phyloP scores from a whole-genome alignment of 805 yeast genomes.

The Ogataea ramenticola region DNA sequence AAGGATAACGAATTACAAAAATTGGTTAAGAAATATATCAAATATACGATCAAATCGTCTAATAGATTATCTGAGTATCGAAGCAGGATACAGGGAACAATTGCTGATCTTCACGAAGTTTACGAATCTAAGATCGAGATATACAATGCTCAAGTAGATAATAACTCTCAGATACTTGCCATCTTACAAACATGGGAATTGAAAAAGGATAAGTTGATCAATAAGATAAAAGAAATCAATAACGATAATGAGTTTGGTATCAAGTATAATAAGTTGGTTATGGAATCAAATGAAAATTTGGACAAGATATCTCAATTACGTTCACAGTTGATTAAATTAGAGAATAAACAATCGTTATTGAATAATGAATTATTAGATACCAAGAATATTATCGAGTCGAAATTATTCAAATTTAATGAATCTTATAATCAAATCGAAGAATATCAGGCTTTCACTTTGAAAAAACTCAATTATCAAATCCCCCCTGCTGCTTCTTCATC shows the following conservation, averaged over 20 bases:
- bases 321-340: constrained; percentile 24
- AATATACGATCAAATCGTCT: neutral
- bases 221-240: constrained; percentile 31
- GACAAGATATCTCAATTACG: constrained; percentile 33
- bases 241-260: constrained; percentile 34
- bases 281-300: constrained; percentile 27
- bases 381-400: constrained; percentile 43
- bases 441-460: constrained; percentile 10
- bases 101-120: constrained; percentile 31
- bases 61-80: constrained; percentile 1
- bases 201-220: constrained; percentile 26
- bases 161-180: constrained; percentile 20
- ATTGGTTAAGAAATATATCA: neutral
- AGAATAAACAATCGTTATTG: constrained; percentile 27
- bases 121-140: constrained; percentile 39
- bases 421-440: constrained; percentile 18
- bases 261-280: constrained; percentile 29
- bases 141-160: constrained; percentile 30
- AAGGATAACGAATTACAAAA: neutral
- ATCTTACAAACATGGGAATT: constrained; percentile 35
- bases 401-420: constrained; percentile 36
- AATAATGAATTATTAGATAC: constrained; percentile 35
- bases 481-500: neutral
- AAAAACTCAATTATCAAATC: constrained; percentile 8
- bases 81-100: neutral